These are phyloP conservation scores for Xylaria digitata DNA, from an alignment of 2,329 filamentous ascomycete genomes.

Conservation along the genomic window DNA sequence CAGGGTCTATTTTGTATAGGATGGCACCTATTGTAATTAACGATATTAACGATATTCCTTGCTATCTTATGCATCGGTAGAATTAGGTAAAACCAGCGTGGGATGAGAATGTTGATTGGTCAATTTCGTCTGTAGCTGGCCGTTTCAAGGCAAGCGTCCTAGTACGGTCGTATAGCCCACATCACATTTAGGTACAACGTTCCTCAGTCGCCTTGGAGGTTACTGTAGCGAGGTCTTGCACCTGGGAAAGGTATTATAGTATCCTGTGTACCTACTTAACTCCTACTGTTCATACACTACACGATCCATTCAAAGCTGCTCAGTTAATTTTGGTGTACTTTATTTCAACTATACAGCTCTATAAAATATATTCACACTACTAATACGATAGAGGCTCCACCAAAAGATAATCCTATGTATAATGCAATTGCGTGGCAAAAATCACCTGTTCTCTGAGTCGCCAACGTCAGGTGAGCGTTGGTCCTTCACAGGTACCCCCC, in stretches of 20 bases:
- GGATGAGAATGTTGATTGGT: slow-evolving; percentile 29
- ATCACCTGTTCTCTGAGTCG: slow-evolving; percentile 4
- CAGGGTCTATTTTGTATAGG: too few relatives aligned
- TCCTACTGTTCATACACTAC: too few relatives aligned
- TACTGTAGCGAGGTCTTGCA: too few relatives aligned
- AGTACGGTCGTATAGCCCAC: neutral
- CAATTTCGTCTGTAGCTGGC: neutral
- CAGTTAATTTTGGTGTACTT: too few relatives aligned
- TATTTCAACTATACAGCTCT: too few relatives aligned
- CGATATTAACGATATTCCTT: neutral
- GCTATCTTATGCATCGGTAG: slow-evolving; percentile 19
- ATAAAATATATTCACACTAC: too few relatives aligned
- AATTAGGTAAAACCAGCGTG: slow-evolving; percentile 29
- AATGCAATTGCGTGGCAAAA: neutral
- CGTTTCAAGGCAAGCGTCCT: slow-evolving; percentile 16
- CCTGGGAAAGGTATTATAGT: too few relatives aligned
- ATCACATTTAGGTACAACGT: neutral
- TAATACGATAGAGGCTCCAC: too few relatives aligned
- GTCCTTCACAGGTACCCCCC: slow-evolving; percentile 29
- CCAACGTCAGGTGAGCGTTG: slow-evolving; percentile 30
- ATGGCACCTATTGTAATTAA: neutral
- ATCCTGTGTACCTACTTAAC: too few relatives aligned
- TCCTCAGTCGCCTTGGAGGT: too few relatives aligned
- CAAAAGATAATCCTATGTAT: too few relatives aligned
- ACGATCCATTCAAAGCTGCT: too few relatives aligned